Base-by-base conservation (phyloP, 1,284 basidiomycete genomes). In the Agaricales sp. region DNA sequence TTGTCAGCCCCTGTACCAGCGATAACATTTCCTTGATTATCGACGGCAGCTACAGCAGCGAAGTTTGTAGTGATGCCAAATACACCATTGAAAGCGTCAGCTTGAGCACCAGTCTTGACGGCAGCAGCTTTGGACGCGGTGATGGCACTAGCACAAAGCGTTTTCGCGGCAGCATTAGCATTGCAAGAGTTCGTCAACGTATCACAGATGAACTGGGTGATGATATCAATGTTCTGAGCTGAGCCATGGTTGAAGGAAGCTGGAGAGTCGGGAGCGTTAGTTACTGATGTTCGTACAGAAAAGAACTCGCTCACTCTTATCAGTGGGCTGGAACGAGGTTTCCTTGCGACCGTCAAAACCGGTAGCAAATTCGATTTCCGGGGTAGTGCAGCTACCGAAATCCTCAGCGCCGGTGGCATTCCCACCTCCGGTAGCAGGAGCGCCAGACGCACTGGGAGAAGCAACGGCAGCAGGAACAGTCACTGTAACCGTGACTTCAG, bases 291-390 rank as follows among this genome's bases (percentile, higher is more conserved):
- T 57, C 54, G 37, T 52, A 35, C 2, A 46, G 41, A 25, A 14
- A 3, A 46, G 43, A 43, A 22, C 30, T 35, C 8, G 53, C 65
- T 51, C 49, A 72, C 71, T 61, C 56, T 65, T 58, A 54, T 72
- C 67, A 20, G 62, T 64, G 39, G 74, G 74, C 57, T 72, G 57
- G 66, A 77, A 79, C 58, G 69, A 70, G 12, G 75, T 78, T 56
- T 81, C 80, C 54, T 67, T 74, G 46, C 80, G 69, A 53, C 64
- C 64, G 55, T 82, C 77, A 52, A 82, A 78, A 4, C 78, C 78
- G 6, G 59, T 66, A 23, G 67, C 78, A 55, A 83, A 83, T 54
- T 76, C 69, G 53, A 85, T 80, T 59, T 78, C 62, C 12, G 78
- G 78, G 22, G 74, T 63, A 2, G 71, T 65, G 67, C 79, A 81